Percentiles rank a stretch among this genome's conserved stretches.
Conservation (phyloP, 768 basidiomycete species). For the Tricholoma saponaceum region DNA sequence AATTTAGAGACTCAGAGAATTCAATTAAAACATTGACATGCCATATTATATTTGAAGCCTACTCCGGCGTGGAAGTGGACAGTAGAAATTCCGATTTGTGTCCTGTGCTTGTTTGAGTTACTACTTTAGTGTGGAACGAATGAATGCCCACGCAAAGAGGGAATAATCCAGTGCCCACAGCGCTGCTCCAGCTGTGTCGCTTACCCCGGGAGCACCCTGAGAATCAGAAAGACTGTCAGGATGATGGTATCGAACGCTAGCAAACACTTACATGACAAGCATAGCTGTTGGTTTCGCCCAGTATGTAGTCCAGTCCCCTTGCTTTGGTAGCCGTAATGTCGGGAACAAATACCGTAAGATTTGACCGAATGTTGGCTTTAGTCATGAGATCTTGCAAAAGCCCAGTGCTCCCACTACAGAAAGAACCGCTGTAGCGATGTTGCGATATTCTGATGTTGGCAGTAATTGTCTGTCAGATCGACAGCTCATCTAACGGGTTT, state of each 20-base stretch:
- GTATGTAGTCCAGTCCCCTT: constrained; percentile 48
- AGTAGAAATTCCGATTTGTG: constrained; percentile 42
- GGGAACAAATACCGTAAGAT: constrained; percentile 45
- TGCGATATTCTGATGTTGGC: constrained; percentile 44
- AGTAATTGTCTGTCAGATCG: background rate
- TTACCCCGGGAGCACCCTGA: constrained; percentile 39
- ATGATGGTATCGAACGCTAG: background rate
- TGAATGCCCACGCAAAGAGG: constrained; percentile 33
- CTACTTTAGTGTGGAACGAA: background rate
- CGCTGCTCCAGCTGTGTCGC: constrained; percentile 53
- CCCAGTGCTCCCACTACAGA: constrained; percentile 50
- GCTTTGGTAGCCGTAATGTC: constrained; percentile 50
- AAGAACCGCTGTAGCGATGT: constrained; percentile 57
- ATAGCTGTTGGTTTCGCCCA: constrained; percentile 62
- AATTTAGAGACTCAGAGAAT: background rate
- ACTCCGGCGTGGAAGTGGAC: constrained; percentile 65
- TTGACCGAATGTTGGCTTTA: constrained; percentile 52
- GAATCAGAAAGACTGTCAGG: background rate
- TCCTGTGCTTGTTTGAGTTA: constrained; percentile 1
- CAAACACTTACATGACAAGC: constrained; percentile 33
- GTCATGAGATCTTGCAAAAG: constrained; percentile 64
- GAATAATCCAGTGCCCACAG: constrained; percentile 58
- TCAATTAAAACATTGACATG: constrained; percentile 17
- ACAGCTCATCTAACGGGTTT: background rate
- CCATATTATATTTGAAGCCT: constrained; percentile 70